Evolutionary conservation across 352 stramenopile species (phyloP).

Genomic region (Phytophthora capsici): DNA sequence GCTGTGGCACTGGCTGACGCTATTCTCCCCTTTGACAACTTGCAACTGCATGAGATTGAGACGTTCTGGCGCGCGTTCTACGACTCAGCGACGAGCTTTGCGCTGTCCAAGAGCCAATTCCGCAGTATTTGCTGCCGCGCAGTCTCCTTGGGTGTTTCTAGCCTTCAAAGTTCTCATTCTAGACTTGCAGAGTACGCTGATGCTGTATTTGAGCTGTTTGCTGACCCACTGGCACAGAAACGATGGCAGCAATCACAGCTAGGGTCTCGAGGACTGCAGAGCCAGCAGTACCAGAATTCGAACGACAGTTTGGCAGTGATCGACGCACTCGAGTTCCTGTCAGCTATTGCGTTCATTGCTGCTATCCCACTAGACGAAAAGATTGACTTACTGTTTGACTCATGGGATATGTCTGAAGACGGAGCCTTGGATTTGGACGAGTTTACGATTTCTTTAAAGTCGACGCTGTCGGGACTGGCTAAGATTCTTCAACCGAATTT

Average conservation of each 20-base stretch:
- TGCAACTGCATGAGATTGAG: slow-evolving; percentile 75
- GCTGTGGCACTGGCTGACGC: slow-evolving; percentile 58
- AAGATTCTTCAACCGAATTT: slow-evolving; percentile 64
- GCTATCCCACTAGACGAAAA: slow-evolving; percentile 73
- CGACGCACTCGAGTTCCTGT: slow-evolving; percentile 84
- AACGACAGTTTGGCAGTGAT: slow-evolving; percentile 38
- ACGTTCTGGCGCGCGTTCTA: slow-evolving; percentile 87
- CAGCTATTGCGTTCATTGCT: slow-evolving; percentile 73
- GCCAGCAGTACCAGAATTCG: slow-evolving; percentile 23
- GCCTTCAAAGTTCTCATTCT: slow-evolving; percentile 46
- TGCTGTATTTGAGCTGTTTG: slow-evolving; percentile 65
- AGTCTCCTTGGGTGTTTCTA: slow-evolving; percentile 42
- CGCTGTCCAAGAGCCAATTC: slow-evolving; percentile 64
- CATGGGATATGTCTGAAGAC: slow-evolving; percentile 89
- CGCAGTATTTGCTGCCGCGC: slow-evolving; percentile 65
- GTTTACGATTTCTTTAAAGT: slow-evolving; percentile 90
- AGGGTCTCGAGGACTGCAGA: slow-evolving; percentile 14
- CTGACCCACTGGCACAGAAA: slow-evolving; percentile 30
- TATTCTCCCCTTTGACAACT: slow-evolving; percentile 79
- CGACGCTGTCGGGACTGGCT: slow-evolving; percentile 67
- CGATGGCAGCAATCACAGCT: slow-evolving; percentile 30
- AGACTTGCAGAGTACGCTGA: slow-evolving; percentile 56
- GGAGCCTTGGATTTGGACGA: slow-evolving; percentile 80
- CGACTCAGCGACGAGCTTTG: slow-evolving; percentile 75
- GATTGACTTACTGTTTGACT: slow-evolving; percentile 85